Conservation (phyloP, 352 stramenopile genomes). For the Globisporangium recalcitrans region DNA sequence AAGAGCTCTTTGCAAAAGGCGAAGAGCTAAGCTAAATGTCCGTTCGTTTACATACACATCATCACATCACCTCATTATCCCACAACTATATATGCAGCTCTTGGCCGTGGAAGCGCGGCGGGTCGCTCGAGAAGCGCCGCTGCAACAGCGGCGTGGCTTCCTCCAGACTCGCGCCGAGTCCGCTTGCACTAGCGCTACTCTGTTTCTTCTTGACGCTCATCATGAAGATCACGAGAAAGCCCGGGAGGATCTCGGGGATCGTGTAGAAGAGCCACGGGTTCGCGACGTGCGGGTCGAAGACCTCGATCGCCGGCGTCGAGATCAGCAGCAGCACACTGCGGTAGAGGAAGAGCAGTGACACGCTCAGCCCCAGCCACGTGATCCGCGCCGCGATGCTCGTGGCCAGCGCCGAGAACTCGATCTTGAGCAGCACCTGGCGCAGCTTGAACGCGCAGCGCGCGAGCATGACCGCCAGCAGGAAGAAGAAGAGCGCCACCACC, state of each 20-base stretch:
- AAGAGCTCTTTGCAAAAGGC: not conserved
- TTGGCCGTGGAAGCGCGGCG: conserved; percentile 50
- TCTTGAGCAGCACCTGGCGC: conserved; percentile 53
- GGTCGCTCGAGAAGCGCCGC: conserved; percentile 30
- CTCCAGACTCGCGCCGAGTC: conserved; percentile 10
- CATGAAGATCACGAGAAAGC: conserved; percentile 68
- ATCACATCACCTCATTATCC: not conserved
- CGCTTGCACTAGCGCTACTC: conserved; percentile 5
- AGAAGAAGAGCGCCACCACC: conserved; percentile 73
- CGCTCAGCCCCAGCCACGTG: conserved; percentile 49
- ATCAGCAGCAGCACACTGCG: conserved; percentile 58
- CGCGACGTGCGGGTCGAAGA: conserved; percentile 65
- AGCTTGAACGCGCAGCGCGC: conserved; percentile 48
- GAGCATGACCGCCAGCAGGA: conserved; percentile 62
- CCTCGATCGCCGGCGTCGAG: conserved; percentile 58
- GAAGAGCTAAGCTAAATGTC: not conserved
- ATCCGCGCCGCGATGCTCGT: conserved; percentile 46
- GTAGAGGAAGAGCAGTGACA: conserved; percentile 53
- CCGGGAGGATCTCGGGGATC: conserved; percentile 63
- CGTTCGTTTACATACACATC: not conserved
- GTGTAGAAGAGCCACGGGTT: conserved; percentile 79
- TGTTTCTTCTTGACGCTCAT: conserved; percentile 62
- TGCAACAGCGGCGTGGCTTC: conserved; percentile 54
- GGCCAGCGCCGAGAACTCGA: conserved; percentile 69
- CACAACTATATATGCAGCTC: conserved; percentile 55